A percentile compares a stretch with the other conserved stretches of the same genome.
phyloP scores from a whole-genome alignment of 306 rosid species.

The Oxytropis ochrocephala region DNA sequence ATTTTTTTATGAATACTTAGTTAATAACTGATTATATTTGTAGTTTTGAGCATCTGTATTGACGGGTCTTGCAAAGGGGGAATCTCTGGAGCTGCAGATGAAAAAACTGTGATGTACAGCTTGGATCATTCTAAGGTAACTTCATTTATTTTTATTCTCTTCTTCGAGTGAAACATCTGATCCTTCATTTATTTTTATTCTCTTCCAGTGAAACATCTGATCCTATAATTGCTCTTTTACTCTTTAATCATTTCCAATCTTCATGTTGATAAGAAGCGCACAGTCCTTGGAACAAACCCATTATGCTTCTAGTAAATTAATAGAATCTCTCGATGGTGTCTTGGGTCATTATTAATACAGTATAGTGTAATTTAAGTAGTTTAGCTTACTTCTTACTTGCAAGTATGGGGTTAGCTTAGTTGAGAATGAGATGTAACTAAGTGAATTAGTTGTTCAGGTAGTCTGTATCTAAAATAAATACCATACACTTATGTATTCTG shows the following conservation, averaged over 20 bases:
- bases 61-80: conserved; percentile 84
- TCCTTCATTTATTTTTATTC: background rate
- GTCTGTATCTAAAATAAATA: too few species aligned
- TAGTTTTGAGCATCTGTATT: conserved; percentile 69
- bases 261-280: background rate
- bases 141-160: background rate
- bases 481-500: too few species aligned
- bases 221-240: background rate
- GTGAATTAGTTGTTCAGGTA: too few species aligned
- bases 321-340: background rate
- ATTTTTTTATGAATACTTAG: background rate
- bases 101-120: conserved; percentile 62
- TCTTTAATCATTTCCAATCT: background rate
- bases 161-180: background rate
- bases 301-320: background rate
- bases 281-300: background rate
- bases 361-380: too few species aligned
- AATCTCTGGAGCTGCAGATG: conserved; percentile 85
- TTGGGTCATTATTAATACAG: too few species aligned
- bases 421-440: too few species aligned
- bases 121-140: conserved; percentile 85
- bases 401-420: too few species aligned
- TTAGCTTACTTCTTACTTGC: too few species aligned
- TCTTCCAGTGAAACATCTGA: background rate
- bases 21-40: conserved; percentile 20